Base-by-base conservation (phyloP, 805 yeast species). In the Jamesozyma gamospora region DNA sequence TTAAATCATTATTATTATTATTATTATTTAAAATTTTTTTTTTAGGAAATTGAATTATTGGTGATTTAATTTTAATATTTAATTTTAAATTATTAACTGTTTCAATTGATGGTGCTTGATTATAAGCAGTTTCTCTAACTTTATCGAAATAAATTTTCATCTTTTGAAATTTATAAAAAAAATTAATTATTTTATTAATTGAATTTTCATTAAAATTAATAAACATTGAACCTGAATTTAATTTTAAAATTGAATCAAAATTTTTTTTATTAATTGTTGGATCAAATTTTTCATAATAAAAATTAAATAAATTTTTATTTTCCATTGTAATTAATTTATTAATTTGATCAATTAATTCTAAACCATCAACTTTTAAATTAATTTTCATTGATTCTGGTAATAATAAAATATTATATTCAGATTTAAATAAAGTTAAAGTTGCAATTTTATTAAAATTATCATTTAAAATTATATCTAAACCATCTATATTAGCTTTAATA, bases 91-190 rank as follows among this genome's bases (percentile, higher is more conserved):
- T 68, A 37, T 63, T 72, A 13, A 65, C 68, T 8, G 60, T 41
- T 32, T 72, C 72, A 32, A 79, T 67, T 45, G 76, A 77, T 33
- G 67, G 75, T 0, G 92, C 92, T 56, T 84, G 94, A 48, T 81
- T 75, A 48, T 86, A 73, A 0, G 97, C 95, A 10, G 87, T 84
- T 51, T 81, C 85, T 42, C 97, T 72, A 0, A 97, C 94, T 16
- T 73, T 66, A 52, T 92, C 98, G 58, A 83, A 94, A n/a, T 88
- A 69, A 4, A 74, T 75, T 59, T 92, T 92, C 95, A 90, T 85
- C 49, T 73, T 73, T 42, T 77, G 80, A 52, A 94, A 83, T 49
- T 81, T 82, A 47, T 75, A 75, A 50, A 86, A 64, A 51, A 77
- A 90, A 10, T 71, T 67, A 25, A 81, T 52, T 10, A 94, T 71